Evolutionary conservation across 129 eudicot genomes (phyloP).

Genomic region (Gnaphalium uliginosum): DNA sequence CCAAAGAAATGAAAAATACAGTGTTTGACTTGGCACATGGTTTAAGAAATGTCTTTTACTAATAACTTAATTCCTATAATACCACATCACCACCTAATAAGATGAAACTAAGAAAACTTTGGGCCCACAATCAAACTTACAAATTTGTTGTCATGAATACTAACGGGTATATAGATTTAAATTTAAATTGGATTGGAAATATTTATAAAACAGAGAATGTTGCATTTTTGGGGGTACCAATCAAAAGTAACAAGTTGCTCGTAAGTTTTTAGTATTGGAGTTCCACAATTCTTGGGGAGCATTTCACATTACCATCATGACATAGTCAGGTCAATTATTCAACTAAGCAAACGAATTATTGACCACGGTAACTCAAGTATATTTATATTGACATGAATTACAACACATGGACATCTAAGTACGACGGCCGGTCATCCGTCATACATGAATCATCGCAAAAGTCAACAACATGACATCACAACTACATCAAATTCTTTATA

Average conservation of each 20-base stretch:
- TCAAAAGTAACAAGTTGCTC: neutral
- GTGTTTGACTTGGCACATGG: slow-evolving; percentile 1
- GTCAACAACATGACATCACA: slow-evolving; percentile 13
- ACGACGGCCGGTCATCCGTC: neutral
- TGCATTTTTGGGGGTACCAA: neutral
- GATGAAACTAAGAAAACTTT: neutral
- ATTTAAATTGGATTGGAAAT: neutral
- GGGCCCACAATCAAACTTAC: neutral
- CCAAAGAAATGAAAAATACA: too few relatives aligned
- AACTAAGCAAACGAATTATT: slow-evolving; percentile 14
- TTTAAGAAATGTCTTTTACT: neutral
- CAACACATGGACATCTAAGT: neutral
- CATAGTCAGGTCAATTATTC: neutral
- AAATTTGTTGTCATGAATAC: neutral
- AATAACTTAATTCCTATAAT: neutral
- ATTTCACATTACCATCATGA: slow-evolving; percentile 16
- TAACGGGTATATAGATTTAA: neutral
- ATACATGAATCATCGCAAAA: neutral
- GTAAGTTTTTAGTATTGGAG: neutral
- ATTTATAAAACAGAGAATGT: slow-evolving; percentile 1
- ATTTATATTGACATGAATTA: neutral
- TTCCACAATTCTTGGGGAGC: slow-evolving; percentile 6
- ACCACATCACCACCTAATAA: neutral
- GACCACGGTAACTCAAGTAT: slow-evolving; percentile 15
- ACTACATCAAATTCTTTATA: neutral